These are phyloP conservation scores for Periconia sp. DNA, from an alignment of 2,329 filamentous ascomycete genomes.

Conservation along the genomic window DNA sequence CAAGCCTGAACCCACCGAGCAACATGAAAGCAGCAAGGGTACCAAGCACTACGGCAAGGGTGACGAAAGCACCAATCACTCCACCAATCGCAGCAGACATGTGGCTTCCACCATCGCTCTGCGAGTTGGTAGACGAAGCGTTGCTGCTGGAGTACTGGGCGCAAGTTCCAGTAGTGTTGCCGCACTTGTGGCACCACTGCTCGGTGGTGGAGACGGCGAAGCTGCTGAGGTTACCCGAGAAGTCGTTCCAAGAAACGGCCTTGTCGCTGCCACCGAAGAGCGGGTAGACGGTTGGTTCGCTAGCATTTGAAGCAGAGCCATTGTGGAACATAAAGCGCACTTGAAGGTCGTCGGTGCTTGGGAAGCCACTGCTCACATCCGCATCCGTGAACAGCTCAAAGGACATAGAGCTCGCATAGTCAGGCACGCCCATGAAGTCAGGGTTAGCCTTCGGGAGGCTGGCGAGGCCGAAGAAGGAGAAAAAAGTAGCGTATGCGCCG, in stretches of 20 bases:
- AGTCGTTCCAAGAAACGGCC: slow-evolving; percentile 71
- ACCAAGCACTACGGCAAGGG: slow-evolving; percentile 67
- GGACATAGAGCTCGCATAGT: slow-evolving; percentile 81
- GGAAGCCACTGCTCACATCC: slow-evolving; percentile 51
- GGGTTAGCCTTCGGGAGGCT: slow-evolving; percentile 56
- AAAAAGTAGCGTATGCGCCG: slow-evolving; percentile 66
- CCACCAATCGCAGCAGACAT: slow-evolving; percentile 77
- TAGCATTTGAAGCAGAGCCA: slow-evolving; percentile 57
- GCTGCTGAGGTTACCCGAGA: slow-evolving; percentile 66
- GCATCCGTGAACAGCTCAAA: slow-evolving; percentile 71
- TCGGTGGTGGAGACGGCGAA: slow-evolving; percentile 70
- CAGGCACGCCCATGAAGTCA: slow-evolving; percentile 78
- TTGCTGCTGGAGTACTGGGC: slow-evolving; percentile 51
- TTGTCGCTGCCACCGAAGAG: slow-evolving; percentile 64
- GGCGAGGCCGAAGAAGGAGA: slow-evolving; percentile 67
- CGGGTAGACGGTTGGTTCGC: slow-evolving; percentile 61
- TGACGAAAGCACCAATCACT: slow-evolving; percentile 77
- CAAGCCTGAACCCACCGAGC: slow-evolving; percentile 63
- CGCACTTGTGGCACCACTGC: slow-evolving; percentile 78
- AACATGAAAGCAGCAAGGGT: slow-evolving; percentile 59
- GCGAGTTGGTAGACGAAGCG: slow-evolving; percentile 10
- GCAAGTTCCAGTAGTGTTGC: slow-evolving; percentile 73
- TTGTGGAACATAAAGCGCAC: slow-evolving; percentile 70
- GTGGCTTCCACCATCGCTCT: slow-evolving; percentile 42
- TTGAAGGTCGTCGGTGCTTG: slow-evolving; percentile 56